A percentile compares a stretch with the other conserved stretches of the same genome.
Evolutionary conservation across 495 filamentous ascomycete genomes (phyloP).

Genomic region (Pyrenula massariospora): DNA sequence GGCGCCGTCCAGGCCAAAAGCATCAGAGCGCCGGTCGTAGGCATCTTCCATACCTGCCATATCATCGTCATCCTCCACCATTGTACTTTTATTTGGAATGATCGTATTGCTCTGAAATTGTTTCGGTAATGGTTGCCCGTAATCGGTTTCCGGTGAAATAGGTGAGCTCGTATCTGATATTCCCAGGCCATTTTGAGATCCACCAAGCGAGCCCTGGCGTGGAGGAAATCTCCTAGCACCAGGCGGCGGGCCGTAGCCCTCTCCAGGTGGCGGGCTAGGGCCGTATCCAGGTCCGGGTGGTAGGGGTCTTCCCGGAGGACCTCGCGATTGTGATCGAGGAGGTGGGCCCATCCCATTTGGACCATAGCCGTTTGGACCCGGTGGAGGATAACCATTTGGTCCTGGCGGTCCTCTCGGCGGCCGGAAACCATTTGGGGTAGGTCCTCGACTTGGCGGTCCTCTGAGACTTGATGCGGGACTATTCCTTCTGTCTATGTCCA

Average conservation of each 20-base stretch:
- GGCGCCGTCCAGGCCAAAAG: constrained; percentile 48
- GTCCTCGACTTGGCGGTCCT: constrained; percentile 37
- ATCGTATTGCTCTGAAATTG: constrained; percentile 94
- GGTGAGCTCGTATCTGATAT: constrained; percentile 6
- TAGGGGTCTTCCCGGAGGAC: constrained; percentile 22
- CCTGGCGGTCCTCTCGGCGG: constrained; percentile 10
- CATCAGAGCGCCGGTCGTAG: constrained; percentile 48
- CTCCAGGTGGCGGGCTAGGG: constrained; percentile 25
- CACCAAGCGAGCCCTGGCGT: constrained; percentile 31
- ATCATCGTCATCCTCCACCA: constrained; percentile 88
- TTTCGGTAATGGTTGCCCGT: constrained; percentile 63
- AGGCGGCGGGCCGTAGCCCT: constrained; percentile 23
- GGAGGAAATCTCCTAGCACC: constrained; percentile 24
- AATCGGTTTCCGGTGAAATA: constrained; percentile 21
- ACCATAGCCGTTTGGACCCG: constrained; percentile 22
- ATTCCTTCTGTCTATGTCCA: constrained; percentile 53
- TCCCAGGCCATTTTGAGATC: constrained; percentile 23
- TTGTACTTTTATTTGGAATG: constrained; percentile 92
- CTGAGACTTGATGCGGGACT: constrained; percentile 53
- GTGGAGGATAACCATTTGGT: constrained; percentile 27
- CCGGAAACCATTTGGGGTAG: constrained; percentile 39
- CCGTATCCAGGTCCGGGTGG: constrained; percentile 8
- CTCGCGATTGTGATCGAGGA: constrained; percentile 13
- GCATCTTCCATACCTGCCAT: constrained; percentile 46
- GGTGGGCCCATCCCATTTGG: not conserved